Percentiles rank a stretch among this genome's conserved stretches.
These are phyloP conservation scores for Gracilaria gracilis DNA, from an alignment of 23 red algal species.

Conservation along the genomic window DNA sequence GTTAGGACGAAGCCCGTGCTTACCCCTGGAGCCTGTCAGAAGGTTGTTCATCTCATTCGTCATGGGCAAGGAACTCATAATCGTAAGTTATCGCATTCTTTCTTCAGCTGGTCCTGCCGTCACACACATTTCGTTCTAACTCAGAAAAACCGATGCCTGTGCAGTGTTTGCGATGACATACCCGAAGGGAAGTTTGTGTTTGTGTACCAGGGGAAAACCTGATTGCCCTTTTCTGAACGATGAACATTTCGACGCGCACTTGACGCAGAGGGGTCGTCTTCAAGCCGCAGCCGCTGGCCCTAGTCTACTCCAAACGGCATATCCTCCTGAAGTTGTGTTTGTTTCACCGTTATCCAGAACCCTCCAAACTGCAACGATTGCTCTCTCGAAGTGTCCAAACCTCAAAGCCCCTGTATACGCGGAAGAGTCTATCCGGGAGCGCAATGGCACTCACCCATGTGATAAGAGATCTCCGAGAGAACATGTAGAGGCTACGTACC, in stretches of 20 bases:
- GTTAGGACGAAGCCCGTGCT: constrained; percentile 25
- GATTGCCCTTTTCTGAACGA: constrained; percentile 64
- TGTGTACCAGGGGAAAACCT: constrained; percentile 11
- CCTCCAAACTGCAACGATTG: constrained; percentile 72
- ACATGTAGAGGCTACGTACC: constrained; percentile 55
- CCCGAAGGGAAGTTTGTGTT: constrained; percentile 35
- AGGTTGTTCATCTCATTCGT: constrained; percentile 74
- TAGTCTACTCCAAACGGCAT: constrained; percentile 35
- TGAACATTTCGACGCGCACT: constrained; percentile 61
- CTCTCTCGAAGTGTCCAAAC: constrained; percentile 36
- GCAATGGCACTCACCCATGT: constrained; percentile 67
- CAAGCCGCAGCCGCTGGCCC: constrained; percentile 63
- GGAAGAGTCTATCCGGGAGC: constrained; percentile 61
- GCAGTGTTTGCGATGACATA: constrained; percentile 27
- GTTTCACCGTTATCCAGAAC: constrained; percentile 73
- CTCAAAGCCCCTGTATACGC: constrained; percentile 50
- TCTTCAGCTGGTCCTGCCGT: neutral
- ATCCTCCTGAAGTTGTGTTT: constrained; percentile 63
- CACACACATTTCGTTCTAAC: neutral
- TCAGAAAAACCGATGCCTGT: neutral
- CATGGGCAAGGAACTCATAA: constrained; percentile 83
- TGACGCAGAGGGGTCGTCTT: constrained; percentile 57
- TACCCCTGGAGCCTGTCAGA: constrained; percentile 42
- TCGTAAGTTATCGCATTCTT: constrained; percentile 31
- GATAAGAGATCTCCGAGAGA: constrained; percentile 64